Conservation (phyloP, 179 eudicot genomes). For the Corrigiola litoralis region DNA sequence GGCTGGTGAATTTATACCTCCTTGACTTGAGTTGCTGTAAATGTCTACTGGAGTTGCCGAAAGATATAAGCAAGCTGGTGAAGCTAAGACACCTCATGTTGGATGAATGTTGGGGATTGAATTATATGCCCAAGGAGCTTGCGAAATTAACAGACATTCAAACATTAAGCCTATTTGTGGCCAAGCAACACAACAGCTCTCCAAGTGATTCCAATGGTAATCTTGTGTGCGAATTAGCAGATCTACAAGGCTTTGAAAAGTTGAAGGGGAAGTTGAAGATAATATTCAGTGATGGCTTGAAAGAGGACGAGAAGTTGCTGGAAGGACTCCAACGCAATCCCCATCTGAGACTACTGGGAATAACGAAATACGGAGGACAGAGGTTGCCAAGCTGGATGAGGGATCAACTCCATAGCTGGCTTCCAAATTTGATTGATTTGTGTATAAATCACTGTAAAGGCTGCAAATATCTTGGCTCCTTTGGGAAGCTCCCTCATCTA, state of each 20-base stretch:
- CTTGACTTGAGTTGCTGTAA: neutral
- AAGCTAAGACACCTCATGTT: neutral
- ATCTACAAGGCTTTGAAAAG: neutral
- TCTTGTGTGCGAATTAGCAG: neutral
- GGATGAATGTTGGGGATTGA: neutral
- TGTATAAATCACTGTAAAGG: neutral
- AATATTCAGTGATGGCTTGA: neutral
- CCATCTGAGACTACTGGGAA: neutral
- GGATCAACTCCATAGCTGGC: neutral
- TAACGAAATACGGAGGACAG: neutral
- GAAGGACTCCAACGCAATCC: neutral
- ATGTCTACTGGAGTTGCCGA: constrained; percentile 2
- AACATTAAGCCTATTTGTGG: neutral
- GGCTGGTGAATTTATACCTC: neutral
- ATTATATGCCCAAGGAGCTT: constrained; percentile 5
- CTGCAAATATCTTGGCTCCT: neutral
- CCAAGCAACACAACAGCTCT: neutral
- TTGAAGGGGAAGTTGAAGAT: neutral
- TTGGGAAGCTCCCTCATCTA: constrained; percentile 14
- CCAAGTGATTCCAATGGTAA: neutral
- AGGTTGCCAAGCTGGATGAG: constrained; percentile 18
- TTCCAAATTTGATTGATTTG: neutral
- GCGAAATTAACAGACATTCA: neutral
- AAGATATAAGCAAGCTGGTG: neutral
- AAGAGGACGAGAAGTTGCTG: constrained; percentile 14